A percentile compares a stretch with the other conserved stretches of the same genome.
These are phyloP conservation scores for Leptographium flavum DNA, from an alignment of 2,329 filamentous ascomycete genomes.

Conservation along the genomic window DNA sequence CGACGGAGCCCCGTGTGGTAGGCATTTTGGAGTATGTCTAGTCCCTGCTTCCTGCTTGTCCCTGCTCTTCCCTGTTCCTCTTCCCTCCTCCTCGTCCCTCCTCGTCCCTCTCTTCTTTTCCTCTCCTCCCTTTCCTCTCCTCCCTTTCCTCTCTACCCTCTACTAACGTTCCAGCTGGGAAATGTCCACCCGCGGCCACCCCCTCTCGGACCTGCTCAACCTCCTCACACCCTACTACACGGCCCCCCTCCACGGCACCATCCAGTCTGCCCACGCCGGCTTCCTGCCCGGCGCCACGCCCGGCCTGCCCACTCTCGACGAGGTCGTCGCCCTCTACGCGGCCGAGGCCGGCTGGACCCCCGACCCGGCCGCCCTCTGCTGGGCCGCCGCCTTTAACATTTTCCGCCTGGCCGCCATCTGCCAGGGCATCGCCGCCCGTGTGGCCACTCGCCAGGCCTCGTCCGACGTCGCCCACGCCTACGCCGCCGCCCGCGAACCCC, in stretches of 20 bases:
- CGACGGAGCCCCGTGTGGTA: slow-evolving; percentile 74
- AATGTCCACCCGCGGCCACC: slow-evolving; percentile 96
- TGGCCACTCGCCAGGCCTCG: slow-evolving; percentile 76
- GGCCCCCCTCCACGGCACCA: slow-evolving; percentile 14
- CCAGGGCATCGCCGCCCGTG: slow-evolving; percentile 86
- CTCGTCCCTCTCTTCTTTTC: not conserved
- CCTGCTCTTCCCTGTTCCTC: not conserved
- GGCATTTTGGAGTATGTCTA: slow-evolving; percentile 66
- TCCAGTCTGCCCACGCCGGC: slow-evolving; percentile 22
- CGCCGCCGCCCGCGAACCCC: slow-evolving; percentile 51
- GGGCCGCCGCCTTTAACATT: slow-evolving; percentile 48
- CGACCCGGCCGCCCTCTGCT: slow-evolving; percentile 34
- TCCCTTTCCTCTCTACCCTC: not conserved
- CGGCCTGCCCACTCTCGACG: slow-evolving; percentile 30
- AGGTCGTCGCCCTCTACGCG: slow-evolving; percentile 22
- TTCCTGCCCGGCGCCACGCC: slow-evolving; percentile 51
- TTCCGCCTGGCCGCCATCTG: slow-evolving; percentile 48
- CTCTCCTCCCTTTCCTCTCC: not conserved
- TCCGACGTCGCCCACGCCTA: slow-evolving; percentile 68
- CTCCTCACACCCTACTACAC: slow-evolving; percentile 41
- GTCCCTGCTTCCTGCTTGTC: not conserved
- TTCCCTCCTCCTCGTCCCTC: not conserved
- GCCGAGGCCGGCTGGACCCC: slow-evolving; percentile 42
- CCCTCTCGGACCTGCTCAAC: slow-evolving; percentile 80
- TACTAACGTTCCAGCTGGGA: slow-evolving; percentile 73